Conservation (phyloP, 257 asterid genomes). For the Plantago elongata region DNA sequence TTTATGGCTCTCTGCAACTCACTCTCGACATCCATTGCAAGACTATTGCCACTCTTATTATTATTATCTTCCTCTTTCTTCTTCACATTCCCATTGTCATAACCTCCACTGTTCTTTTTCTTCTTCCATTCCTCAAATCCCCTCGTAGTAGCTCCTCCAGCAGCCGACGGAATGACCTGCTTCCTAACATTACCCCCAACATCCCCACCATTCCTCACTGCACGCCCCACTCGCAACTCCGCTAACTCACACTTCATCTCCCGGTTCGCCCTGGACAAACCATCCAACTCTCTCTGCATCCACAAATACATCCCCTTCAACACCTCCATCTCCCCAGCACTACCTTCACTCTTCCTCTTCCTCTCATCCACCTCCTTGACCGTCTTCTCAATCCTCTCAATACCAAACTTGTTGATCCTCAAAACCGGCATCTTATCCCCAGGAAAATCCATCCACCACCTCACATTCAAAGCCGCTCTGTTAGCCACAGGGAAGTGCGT, state of each 20-base stretch:
- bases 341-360: conserved; percentile 26
- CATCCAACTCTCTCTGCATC: conserved; percentile 78
- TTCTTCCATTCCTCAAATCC: conserved; percentile 64
- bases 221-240: conserved; percentile 39
- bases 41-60: conserved; percentile 14
- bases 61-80: conserved; percentile 47
- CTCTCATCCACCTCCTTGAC: conserved; percentile 28
- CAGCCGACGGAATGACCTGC: conserved; percentile 24
- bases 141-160: conserved; percentile 31
- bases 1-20: conserved; percentile 84
- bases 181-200: conserved; percentile 26
- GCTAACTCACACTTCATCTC: conserved; percentile 61
- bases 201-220: conserved; percentile 22
- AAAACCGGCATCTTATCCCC: conserved; percentile 60
- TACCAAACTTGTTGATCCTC: conserved; percentile 62
- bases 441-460: conserved; percentile 70
- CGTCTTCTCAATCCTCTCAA: conserved; percentile 46
- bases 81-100: conserved; percentile 23
- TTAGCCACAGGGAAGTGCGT: conserved; percentile 61
- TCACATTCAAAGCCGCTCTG: conserved; percentile 36
- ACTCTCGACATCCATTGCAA: conserved; percentile 55
- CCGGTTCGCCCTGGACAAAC: conserved; percentile 45
- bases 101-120: conserved; percentile 36
- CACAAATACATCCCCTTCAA: conserved; percentile 59
- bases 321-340: conserved; percentile 38